phyloP scores from a whole-genome alignment of 805 yeast species.

The Lipomyces sp. region DNA sequence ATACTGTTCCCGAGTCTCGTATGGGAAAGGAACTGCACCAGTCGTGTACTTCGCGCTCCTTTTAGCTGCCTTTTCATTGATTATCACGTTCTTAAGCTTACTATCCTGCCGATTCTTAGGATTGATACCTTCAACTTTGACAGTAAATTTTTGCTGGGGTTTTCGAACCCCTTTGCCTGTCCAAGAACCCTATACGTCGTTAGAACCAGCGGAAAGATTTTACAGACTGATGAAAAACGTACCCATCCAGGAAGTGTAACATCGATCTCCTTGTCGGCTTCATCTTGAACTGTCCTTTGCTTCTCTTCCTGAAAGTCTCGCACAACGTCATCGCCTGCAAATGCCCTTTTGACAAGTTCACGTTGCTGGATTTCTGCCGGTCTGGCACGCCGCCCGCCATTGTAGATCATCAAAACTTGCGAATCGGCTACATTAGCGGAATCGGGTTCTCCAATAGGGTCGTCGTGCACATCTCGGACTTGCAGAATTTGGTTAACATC shows the following conservation, averaged over 20 bases:
- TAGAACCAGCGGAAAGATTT: background rate
- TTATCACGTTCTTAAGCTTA: conserved; percentile 76
- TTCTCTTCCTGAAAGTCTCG: conserved; percentile 81
- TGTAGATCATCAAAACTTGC: conserved; percentile 19
- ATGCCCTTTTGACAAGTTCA: conserved; percentile 85
- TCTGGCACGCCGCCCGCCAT: conserved; percentile 36
- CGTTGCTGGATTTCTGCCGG: conserved; percentile 67
- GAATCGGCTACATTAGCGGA: conserved; percentile 46
- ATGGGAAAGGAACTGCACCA: conserved; percentile 91
- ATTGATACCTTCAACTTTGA: conserved; percentile 77
- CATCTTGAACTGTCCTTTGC: conserved; percentile 65
- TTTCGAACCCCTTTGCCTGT: conserved; percentile 64
- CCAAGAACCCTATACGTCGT: conserved; percentile 71
- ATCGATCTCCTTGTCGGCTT: conserved; percentile 86
- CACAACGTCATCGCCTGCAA: conserved; percentile 96
- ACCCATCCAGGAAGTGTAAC: conserved; percentile 90
- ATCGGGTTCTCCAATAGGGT: conserved; percentile 53
- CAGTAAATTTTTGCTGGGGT: conserved; percentile 62
- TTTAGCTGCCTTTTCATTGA: conserved; percentile 85
- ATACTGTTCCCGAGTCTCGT: conserved; percentile 89
- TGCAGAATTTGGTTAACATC: conserved; percentile 56
- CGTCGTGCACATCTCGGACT: conserved; percentile 54
- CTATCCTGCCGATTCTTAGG: conserved; percentile 78
- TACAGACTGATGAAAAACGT: background rate
- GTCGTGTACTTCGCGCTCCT: conserved; percentile 85